phyloP scores from a whole-genome alignment of 176 grass and related monocot species.

The Juncus inflexus region DNA sequence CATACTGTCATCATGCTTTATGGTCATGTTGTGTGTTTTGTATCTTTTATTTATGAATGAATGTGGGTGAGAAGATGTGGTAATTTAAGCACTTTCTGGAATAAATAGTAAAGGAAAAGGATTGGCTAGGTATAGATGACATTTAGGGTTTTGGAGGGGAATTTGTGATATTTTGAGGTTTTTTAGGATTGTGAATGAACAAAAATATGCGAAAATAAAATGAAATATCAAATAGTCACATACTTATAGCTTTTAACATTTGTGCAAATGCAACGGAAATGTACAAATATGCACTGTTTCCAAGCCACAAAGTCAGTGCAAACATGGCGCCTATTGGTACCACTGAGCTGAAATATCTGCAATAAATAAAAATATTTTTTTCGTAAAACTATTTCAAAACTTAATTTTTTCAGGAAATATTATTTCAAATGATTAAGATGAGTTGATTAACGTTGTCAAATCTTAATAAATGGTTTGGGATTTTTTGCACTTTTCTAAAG shows the following conservation, averaged over 20 bases:
- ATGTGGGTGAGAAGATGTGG: too few relatives aligned
- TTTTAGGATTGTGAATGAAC: too few relatives aligned
- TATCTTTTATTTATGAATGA: too few relatives aligned
- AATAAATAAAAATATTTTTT: conserved; percentile 2
- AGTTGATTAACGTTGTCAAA: neutral
- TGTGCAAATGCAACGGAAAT: conserved; percentile 99
- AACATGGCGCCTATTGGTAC: conserved; percentile 99
- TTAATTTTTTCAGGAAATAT: conserved; percentile 12
- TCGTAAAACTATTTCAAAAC: conserved; percentile 11
- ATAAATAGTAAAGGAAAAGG: too few relatives aligned
- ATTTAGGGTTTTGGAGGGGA: too few relatives aligned
- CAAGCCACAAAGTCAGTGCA: conserved; percentile 97
- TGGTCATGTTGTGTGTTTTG: too few relatives aligned
- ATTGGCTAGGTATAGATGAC: too few relatives aligned
- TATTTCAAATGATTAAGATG: neutral
- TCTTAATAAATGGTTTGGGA: neutral
- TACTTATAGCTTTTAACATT: conserved; percentile 99
- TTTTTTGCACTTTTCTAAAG: neutral
- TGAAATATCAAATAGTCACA: conserved; percentile 5
- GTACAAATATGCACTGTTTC: conserved; percentile 97
- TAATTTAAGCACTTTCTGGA: too few relatives aligned
- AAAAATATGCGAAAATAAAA: too few relatives aligned
- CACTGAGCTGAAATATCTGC: conserved; percentile 94
- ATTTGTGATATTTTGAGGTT: too few relatives aligned
- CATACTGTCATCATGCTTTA: too few relatives aligned